These are phyloP conservation scores for Lecanicillium sp. DNA, from an alignment of 2,329 filamentous ascomycete genomes.

Conservation along the genomic window DNA sequence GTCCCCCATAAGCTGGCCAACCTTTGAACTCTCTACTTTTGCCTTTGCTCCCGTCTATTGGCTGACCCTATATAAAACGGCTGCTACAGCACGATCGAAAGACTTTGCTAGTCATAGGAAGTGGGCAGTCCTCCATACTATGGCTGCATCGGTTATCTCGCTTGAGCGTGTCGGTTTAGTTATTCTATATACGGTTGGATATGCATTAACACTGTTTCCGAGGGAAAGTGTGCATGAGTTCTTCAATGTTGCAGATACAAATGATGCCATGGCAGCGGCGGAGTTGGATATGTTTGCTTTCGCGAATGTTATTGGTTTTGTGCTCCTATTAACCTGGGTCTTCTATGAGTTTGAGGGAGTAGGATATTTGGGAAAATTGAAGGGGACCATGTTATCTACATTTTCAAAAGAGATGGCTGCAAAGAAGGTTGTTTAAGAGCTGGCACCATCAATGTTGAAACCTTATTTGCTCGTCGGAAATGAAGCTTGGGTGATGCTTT, in stretches of 20 bases:
- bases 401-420: too few relatives aligned
- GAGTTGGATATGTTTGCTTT: conserved; percentile 4
- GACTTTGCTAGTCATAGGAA: conserved; percentile 1
- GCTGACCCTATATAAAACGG: conserved; percentile 3
- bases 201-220: not conserved
- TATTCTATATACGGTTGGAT: not conserved
- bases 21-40: not conserved
- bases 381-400: too few relatives aligned
- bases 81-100: not conserved
- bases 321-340: too few relatives aligned
- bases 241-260: not conserved
- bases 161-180: not conserved
- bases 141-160: not conserved
- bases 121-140: conserved; percentile 7
- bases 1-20: not conserved
- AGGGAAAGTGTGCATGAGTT: not conserved
- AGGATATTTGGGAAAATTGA: too few relatives aligned
- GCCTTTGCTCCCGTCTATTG: not conserved
- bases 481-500: too few relatives aligned
- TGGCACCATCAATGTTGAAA: too few relatives aligned
- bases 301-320: not conserved
- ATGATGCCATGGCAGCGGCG: conserved; percentile 1
- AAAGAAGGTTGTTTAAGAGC: too few relatives aligned
- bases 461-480: too few relatives aligned
- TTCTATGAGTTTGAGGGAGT: too few relatives aligned